Evolutionary conservation across 2,329 filamentous ascomycete genomes (phyloP).

Genomic region (Furcasterigmium sp.): DNA sequence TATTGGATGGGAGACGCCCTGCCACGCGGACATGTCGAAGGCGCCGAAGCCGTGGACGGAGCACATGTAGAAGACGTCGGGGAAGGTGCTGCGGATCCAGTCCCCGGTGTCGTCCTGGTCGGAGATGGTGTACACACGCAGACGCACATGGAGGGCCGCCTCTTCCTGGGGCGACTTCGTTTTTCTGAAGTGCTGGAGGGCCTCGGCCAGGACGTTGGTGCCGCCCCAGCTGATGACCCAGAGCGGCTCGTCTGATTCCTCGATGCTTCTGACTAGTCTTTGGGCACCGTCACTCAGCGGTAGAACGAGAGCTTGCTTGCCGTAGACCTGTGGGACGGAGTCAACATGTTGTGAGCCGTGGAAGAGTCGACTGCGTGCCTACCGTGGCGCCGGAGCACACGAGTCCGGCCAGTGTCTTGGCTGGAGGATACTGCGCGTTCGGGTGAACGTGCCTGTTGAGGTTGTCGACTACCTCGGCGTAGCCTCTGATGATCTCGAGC

Average conservation of each 20-base stretch:
- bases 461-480: slow-evolving; percentile 36
- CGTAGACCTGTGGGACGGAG: slow-evolving; percentile 17
- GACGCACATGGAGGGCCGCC: slow-evolving; percentile 27
- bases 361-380: too few relatives aligned
- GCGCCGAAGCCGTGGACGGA: slow-evolving; percentile 50
- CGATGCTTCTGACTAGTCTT: slow-evolving; percentile 27
- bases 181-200: slow-evolving; percentile 33
- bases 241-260: slow-evolving; percentile 29
- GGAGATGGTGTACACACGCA: slow-evolving; percentile 50
- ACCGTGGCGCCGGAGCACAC: slow-evolving; percentile 25
- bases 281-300: slow-evolving; percentile 30
- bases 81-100: slow-evolving; percentile 49
- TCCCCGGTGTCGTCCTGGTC: slow-evolving; percentile 53
- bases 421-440: slow-evolving; percentile 32
- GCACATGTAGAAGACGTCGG: slow-evolving; percentile 48
- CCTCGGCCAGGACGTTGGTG: slow-evolving; percentile 44
- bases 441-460: slow-evolving; percentile 41
- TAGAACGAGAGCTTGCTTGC: slow-evolving; percentile 21
- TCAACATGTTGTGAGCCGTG: background rate
- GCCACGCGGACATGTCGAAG: slow-evolving; percentile 49
- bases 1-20: slow-evolving; percentile 36
- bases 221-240: slow-evolving; percentile 50
- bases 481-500: slow-evolving; percentile 34
- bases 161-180: slow-evolving; percentile 21
- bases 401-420: slow-evolving; percentile 18